These are phyloP conservation scores for Streptanthus diversifolius DNA, from an alignment of 345 rosid genomes.

Conservation along the genomic window DNA sequence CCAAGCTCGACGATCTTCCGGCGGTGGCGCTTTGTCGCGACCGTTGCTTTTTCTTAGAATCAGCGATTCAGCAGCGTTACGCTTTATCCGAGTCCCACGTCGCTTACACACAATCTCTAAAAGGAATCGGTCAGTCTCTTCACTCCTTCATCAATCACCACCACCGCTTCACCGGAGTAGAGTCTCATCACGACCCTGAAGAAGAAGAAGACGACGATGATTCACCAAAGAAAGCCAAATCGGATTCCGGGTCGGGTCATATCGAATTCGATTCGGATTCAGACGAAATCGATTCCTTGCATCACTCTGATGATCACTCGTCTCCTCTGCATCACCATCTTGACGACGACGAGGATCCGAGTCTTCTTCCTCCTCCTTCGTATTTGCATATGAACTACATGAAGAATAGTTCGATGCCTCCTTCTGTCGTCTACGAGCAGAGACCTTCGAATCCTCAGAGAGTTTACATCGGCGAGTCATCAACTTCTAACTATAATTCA, in stretches of 20 bases:
- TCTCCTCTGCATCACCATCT: slow-evolving; percentile 55
- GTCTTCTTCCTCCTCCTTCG: slow-evolving; percentile 19
- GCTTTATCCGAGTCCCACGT: slow-evolving; percentile 70
- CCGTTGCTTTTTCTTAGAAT: slow-evolving; percentile 59
- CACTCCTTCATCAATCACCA: slow-evolving; percentile 45
- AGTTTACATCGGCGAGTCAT: slow-evolving; percentile 62
- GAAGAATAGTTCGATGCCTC: slow-evolving; percentile 59
- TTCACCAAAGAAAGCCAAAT: slow-evolving; percentile 26
- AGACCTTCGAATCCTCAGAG: slow-evolving; percentile 54
- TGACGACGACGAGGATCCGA: neutral
- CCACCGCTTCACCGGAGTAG: slow-evolving; percentile 22
- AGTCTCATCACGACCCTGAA: neutral
- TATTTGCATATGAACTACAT: slow-evolving; percentile 67
- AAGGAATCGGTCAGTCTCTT: slow-evolving; percentile 47
- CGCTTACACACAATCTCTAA: slow-evolving; percentile 56
- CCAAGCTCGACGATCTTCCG: slow-evolving; percentile 89
- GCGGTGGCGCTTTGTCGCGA: slow-evolving; percentile 86
- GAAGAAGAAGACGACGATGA: slow-evolving; percentile 10
- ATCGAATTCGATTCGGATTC: slow-evolving; percentile 50
- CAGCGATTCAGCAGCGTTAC: slow-evolving; percentile 68
- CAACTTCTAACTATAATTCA: slow-evolving; percentile 37
- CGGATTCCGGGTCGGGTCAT: slow-evolving; percentile 62
- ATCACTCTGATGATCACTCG: slow-evolving; percentile 45
- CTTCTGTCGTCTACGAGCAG: slow-evolving; percentile 60
- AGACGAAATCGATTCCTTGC: slow-evolving; percentile 45